These are phyloP conservation scores for Aspergillus bertholletiae DNA, from an alignment of 495 filamentous ascomycete genomes.

Conservation along the genomic window DNA sequence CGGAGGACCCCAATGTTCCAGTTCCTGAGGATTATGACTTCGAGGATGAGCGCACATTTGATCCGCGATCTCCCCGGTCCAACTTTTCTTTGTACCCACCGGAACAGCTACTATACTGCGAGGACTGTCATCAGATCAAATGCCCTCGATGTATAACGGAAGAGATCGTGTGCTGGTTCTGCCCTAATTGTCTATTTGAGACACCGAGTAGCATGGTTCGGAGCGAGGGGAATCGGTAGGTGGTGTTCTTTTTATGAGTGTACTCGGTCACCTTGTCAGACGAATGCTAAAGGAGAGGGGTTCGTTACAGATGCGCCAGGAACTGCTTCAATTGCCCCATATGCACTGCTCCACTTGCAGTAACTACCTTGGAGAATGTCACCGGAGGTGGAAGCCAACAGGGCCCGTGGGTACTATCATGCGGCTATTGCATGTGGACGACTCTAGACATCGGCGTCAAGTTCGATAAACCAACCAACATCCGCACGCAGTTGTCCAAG, in stretches of 20 bases:
- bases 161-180: constrained; percentile 91
- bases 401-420: constrained; percentile 76
- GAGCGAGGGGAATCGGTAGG: constrained; percentile 88
- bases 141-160: constrained; percentile 89
- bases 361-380: constrained; percentile 59
- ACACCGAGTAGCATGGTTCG: constrained; percentile 86
- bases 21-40: constrained; percentile 46
- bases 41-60: constrained; percentile 77
- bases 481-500: constrained; percentile 71
- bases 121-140: constrained; percentile 93
- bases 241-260: not conserved
- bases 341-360: constrained; percentile 76
- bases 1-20: constrained; percentile 25
- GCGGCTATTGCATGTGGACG: constrained; percentile 88
- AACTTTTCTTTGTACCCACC: constrained; percentile 89
- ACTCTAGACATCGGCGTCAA: constrained; percentile 84
- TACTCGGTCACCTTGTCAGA: not conserved
- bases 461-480: constrained; percentile 82
- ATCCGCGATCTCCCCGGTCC: constrained; percentile 76
- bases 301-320: constrained; percentile 68
- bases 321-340: constrained; percentile 94
- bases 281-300: not conserved
- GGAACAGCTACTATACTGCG: constrained; percentile 93
- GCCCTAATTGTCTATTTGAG: constrained; percentile 94
- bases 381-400: constrained; percentile 34